Conservation (phyloP, 257 asterid species). For the Echium plantagineum region DNA sequence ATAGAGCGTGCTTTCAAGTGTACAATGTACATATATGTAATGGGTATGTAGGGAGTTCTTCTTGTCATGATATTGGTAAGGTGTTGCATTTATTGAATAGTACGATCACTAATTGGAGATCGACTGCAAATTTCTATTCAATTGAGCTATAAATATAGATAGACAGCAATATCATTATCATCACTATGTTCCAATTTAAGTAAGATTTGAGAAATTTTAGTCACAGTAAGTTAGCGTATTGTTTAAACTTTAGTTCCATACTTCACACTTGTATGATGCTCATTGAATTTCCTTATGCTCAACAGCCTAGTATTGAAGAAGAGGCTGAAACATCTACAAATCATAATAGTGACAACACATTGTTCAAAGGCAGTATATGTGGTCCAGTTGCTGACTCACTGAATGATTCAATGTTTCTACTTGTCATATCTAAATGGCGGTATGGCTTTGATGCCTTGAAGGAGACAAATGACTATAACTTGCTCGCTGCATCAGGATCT, state of each 20-base stretch:
- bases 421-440: constrained; percentile 83
- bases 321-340: constrained; percentile 34
- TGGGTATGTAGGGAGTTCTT: not conserved
- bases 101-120: too few species aligned
- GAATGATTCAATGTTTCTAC: constrained; percentile 70
- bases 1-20: not conserved
- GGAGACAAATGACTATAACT: constrained; percentile 68
- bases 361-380: constrained; percentile 63
- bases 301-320: constrained; percentile 42
- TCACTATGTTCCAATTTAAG: not conserved
- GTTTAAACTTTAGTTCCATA: not conserved
- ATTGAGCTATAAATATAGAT: not conserved
- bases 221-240: not conserved
- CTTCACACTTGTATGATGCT: constrained; percentile 4
- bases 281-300: constrained; percentile 10
- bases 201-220: not conserved
- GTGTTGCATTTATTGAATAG: not conserved
- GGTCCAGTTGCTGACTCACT: constrained; percentile 91
- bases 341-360: constrained; percentile 26
- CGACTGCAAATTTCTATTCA: not conserved
- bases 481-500: constrained; percentile 90
- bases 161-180: not conserved
- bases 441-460: constrained; percentile 66
- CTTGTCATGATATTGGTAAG: not conserved
- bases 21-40: not conserved